Evolutionary conservation across 2,329 filamentous ascomycete species (phyloP).

Genomic region (Microsporum canis): DNA sequence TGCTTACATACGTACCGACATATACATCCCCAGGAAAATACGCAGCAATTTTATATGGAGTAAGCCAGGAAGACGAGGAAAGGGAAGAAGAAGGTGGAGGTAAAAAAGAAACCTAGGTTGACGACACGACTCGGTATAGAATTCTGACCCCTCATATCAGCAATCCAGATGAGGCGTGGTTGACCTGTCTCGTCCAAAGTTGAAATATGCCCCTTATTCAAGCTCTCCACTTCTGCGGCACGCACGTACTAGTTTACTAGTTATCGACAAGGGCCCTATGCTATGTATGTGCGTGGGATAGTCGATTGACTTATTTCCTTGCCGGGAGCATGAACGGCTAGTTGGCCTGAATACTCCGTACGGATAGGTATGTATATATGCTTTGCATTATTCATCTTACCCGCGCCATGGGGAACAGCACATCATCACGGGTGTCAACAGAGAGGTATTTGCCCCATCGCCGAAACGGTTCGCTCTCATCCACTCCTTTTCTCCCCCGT

Average conservation of each 20-base stretch:
- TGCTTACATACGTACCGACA: neutral
- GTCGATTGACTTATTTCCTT: neutral
- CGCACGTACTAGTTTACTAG: neutral
- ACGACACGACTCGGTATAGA: neutral
- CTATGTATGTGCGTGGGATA: neutral
- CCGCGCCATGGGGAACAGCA: neutral
- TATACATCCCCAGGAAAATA: neutral
- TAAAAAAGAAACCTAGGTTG: neutral
- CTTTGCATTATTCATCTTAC: neutral
- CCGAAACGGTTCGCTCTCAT: neutral
- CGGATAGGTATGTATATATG: neutral
- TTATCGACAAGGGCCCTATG: neutral
- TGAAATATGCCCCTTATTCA: neutral
- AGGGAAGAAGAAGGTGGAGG: neutral
- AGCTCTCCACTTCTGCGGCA: neutral
- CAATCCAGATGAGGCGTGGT: slow-evolving; percentile 11
- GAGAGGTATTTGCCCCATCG: neutral
- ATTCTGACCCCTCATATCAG: slow-evolving; percentile 8
- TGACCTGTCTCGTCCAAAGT: neutral
- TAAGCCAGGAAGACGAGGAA: neutral
- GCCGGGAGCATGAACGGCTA: neutral
- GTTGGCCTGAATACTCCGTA: neutral
- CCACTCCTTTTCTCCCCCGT: neutral
- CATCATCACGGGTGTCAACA: slow-evolving; percentile 4
- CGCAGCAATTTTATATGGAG: neutral